Evolutionary conservation across 441 rosid species (phyloP).

Genomic region (Melastoma candidum): DNA sequence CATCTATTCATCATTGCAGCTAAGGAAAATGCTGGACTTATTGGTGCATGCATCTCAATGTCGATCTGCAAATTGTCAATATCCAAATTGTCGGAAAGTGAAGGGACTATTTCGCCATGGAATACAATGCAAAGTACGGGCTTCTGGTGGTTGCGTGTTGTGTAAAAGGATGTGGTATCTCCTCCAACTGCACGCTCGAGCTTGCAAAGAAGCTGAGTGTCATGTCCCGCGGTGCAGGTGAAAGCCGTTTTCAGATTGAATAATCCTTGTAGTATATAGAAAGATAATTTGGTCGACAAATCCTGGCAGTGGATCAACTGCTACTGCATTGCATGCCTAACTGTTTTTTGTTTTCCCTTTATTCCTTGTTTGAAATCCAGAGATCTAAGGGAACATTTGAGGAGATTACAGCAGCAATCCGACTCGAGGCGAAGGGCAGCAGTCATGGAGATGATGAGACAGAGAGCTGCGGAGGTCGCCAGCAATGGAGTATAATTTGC

Average conservation of each 20-base stretch:
- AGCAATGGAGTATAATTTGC: slow-evolving; percentile 45
- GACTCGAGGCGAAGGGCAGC: slow-evolving; percentile 99
- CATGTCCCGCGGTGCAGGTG: slow-evolving; percentile 99
- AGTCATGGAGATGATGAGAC: slow-evolving; percentile 99
- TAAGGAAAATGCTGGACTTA: slow-evolving; percentile 98
- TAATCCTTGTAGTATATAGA: too few species aligned
- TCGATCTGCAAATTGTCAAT: slow-evolving; percentile 78
- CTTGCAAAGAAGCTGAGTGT: slow-evolving; percentile 96
- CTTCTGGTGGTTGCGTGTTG: slow-evolving; percentile 90
- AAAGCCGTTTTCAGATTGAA: neutral
- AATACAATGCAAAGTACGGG: slow-evolving; percentile 82
- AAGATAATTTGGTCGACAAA: too few species aligned
- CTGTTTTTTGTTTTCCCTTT: neutral
- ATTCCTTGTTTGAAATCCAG: slow-evolving; percentile 28
- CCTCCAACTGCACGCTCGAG: slow-evolving; percentile 96
- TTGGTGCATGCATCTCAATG: slow-evolving; percentile 98
- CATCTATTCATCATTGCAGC: slow-evolving; percentile 40
- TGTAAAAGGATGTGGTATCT: slow-evolving; percentile 99
- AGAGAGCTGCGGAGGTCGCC: slow-evolving; percentile 98
- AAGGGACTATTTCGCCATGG: slow-evolving; percentile 98
- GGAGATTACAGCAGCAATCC: slow-evolving; percentile 97
- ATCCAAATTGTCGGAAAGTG: slow-evolving; percentile 97
- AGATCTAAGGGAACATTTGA: slow-evolving; percentile 87
- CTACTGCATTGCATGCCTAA: too few species aligned
- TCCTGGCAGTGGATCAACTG: too few species aligned